These are phyloP conservation scores for Globisporangium spinosum DNA, from an alignment of 352 stramenopile species.

Conservation along the genomic window DNA sequence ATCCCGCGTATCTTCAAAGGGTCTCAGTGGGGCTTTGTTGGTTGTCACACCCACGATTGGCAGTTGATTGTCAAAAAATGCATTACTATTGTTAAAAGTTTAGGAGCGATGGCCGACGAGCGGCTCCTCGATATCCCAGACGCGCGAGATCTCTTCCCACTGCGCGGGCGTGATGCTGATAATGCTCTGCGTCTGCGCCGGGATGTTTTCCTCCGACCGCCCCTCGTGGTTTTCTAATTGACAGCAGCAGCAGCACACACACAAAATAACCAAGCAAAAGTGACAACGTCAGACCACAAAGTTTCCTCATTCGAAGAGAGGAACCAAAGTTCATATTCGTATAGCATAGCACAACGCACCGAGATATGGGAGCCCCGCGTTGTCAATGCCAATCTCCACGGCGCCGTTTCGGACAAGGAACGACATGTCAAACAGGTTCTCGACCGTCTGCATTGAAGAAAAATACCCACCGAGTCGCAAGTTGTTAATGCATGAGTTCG, in stretches of 20 bases:
- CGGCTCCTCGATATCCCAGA: slow-evolving; percentile 44
- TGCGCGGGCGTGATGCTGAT: slow-evolving; percentile 76
- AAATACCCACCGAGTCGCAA: too few species aligned
- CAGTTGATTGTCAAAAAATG: too few species aligned
- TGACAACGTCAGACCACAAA: too few species aligned
- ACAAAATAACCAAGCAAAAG: neutral
- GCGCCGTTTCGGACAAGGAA: slow-evolving; percentile 75
- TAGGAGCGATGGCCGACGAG: slow-evolving; percentile 56
- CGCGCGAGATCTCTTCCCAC: slow-evolving; percentile 52
- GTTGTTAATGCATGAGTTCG: too few species aligned
- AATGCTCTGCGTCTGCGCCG: slow-evolving; percentile 66
- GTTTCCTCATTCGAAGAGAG: too few species aligned
- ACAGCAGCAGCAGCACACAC: too few species aligned
- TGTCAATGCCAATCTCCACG: slow-evolving; percentile 63
- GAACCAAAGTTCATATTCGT: slow-evolving; percentile 1
- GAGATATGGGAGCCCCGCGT: slow-evolving; percentile 56
- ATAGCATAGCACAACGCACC: slow-evolving; percentile 23
- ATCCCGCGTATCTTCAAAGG: too few species aligned
- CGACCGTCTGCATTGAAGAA: slow-evolving; percentile 45
- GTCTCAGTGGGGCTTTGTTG: too few species aligned
- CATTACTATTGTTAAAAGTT: neutral
- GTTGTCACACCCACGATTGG: too few species aligned
- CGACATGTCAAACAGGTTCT: slow-evolving; percentile 84
- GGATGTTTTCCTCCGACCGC: slow-evolving; percentile 39
- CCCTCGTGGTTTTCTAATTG: slow-evolving; percentile 61